Conservation (phyloP, 306 rosid genomes). For the Medicago ruthenica region DNA sequence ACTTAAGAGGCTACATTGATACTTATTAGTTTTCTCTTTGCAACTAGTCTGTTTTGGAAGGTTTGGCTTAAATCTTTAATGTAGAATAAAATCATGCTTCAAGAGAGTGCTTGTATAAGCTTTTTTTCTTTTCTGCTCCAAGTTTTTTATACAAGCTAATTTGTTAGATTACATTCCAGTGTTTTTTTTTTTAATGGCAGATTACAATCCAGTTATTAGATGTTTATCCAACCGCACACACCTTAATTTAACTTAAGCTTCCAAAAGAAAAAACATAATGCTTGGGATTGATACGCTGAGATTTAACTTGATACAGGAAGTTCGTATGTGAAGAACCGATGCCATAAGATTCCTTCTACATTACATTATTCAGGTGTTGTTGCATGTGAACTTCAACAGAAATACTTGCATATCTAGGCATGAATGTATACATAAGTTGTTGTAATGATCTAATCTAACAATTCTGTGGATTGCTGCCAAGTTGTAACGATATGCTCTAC, state of each 20-base stretch:
- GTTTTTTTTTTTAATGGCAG: too few species aligned
- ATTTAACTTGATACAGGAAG: conserved; percentile 12
- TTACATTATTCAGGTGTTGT: not conserved
- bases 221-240: not conserved
- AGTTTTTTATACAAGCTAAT: not conserved
- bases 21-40: not conserved
- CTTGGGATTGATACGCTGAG: not conserved
- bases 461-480: not conserved
- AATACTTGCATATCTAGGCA: not conserved
- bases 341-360: not conserved
- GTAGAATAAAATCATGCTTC: not conserved
- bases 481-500: not conserved
- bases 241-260: not conserved
- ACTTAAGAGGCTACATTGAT: not conserved
- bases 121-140: not conserved
- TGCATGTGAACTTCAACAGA: conserved; percentile 8
- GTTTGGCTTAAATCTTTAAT: not conserved
- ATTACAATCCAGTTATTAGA: not conserved
- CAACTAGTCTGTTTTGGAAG: not conserved
- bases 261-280: not conserved
- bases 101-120: not conserved
- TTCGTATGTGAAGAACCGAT: not conserved
- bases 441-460: not conserved
- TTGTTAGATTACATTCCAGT: conserved; percentile 1
- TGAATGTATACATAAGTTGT: not conserved